A percentile compares a stretch with the other conserved stretches of the same genome.
phyloP scores from a whole-genome alignment of 306 rosid species.

The Echinosophora koreensis region DNA sequence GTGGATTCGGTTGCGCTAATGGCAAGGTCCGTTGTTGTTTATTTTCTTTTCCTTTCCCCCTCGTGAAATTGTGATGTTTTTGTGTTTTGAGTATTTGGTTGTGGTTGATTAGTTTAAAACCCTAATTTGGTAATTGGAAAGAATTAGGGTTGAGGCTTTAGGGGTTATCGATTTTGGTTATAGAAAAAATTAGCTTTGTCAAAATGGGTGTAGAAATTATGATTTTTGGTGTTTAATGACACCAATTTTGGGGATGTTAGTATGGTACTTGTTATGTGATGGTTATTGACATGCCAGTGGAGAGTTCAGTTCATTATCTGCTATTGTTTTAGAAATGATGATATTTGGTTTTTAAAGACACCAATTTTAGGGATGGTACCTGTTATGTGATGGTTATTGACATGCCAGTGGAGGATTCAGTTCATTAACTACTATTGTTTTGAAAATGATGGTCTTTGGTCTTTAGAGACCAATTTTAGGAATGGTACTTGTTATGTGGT shows the following conservation, averaged over 20 bases:
- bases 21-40: conserved; percentile 67
- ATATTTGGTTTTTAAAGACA: too few species aligned
- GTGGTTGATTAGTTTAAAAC: not conserved
- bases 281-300: not conserved
- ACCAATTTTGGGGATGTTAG: not conserved
- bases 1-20: conserved; percentile 91
- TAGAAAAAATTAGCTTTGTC: too few species aligned
- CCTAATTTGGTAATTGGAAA: not conserved
- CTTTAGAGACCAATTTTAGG: not conserved
- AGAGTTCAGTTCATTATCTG: not conserved
- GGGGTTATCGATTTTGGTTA: not conserved
- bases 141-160: not conserved
- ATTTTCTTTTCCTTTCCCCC: too few species aligned
- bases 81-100: not conserved
- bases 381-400: too few species aligned
- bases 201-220: not conserved
- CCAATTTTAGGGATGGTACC: too few species aligned
- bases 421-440: too few species aligned
- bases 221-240: not conserved
- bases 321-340: too few species aligned
- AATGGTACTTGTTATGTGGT: not conserved
- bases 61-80: not conserved
- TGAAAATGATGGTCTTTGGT: not conserved
- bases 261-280: not conserved
- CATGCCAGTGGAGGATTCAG: too few species aligned